phyloP scores from a whole-genome alignment of 306 rosid species.

The Rosa lucieae region DNA sequence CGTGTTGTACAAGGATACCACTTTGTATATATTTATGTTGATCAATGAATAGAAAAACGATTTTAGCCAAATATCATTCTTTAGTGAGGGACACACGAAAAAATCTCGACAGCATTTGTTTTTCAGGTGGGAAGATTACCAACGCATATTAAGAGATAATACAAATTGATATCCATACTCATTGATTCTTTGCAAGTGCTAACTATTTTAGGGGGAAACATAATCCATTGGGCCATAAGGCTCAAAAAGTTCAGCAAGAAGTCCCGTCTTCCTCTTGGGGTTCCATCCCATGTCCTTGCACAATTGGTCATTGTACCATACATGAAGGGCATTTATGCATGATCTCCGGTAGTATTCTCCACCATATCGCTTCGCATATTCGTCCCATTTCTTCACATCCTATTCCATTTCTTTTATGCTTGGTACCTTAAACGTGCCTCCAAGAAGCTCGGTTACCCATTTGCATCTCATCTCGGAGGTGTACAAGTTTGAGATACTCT shows the following conservation, averaged over 20 bases:
- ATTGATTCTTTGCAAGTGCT: too few species aligned
- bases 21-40: too few species aligned
- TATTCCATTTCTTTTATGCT: constrained; percentile 58
- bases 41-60: too few species aligned
- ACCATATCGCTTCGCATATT: constrained; percentile 35
- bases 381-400: constrained; percentile 47
- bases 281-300: constrained; percentile 84
- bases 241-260: constrained; percentile 53
- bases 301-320: constrained; percentile 54
- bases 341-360: constrained; percentile 45
- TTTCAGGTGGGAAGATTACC: too few species aligned
- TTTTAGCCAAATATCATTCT: too few species aligned
- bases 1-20: too few species aligned
- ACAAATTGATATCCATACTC: too few species aligned
- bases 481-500: constrained; percentile 44
- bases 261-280: constrained; percentile 59
- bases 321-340: constrained; percentile 44
- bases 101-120: too few species aligned
- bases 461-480: constrained; percentile 69
- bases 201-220: constrained; percentile 6
- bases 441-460: constrained; percentile 65
- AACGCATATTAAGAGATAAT: too few species aligned
- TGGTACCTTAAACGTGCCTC: constrained; percentile 54
- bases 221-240: constrained; percentile 71
- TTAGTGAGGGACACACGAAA: too few species aligned